Conservation (phyloP, 148 eudicot genomes). For the Rheum nobile region DNA sequence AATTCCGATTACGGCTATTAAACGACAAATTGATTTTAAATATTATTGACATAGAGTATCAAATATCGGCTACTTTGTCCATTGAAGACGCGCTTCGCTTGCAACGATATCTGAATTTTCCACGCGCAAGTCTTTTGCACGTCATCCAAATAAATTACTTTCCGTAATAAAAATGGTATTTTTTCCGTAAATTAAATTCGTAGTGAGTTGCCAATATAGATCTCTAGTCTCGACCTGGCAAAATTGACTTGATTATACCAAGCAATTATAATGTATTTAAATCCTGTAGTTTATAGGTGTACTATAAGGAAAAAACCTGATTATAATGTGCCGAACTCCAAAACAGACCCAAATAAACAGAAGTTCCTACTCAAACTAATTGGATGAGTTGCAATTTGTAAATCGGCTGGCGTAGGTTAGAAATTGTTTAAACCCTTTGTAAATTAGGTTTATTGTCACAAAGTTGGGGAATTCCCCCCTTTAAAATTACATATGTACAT, state of each 20-base stretch:
- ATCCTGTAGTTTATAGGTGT: too few relatives aligned
- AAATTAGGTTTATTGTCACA: not conserved
- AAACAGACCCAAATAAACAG: too few relatives aligned
- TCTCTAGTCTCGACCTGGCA: not conserved
- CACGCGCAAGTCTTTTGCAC: not conserved
- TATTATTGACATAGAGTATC: too few relatives aligned
- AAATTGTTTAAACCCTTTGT: too few relatives aligned
- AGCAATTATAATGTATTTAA: too few relatives aligned
- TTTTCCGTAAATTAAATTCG: not conserved
- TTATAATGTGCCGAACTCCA: not conserved
- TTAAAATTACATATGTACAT: constrained; percentile 6
- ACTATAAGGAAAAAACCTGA: too few relatives aligned
- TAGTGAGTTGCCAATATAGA: not conserved
- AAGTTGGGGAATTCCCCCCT: not conserved
- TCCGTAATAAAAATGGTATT: not conserved
- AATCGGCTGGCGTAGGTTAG: too few relatives aligned
- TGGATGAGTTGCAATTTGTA: too few relatives aligned
- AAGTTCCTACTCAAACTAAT: too few relatives aligned
- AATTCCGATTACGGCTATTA: not conserved
- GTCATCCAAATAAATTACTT: not conserved
- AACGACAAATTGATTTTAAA: not conserved
- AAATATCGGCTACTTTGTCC: not conserved
- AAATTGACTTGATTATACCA: not conserved
- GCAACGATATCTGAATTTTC: not conserved
- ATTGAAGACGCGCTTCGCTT: not conserved